Evolutionary conservation across 116 monocot species (phyloP).

Genomic region (Dioscorea cayenensis): DNA sequence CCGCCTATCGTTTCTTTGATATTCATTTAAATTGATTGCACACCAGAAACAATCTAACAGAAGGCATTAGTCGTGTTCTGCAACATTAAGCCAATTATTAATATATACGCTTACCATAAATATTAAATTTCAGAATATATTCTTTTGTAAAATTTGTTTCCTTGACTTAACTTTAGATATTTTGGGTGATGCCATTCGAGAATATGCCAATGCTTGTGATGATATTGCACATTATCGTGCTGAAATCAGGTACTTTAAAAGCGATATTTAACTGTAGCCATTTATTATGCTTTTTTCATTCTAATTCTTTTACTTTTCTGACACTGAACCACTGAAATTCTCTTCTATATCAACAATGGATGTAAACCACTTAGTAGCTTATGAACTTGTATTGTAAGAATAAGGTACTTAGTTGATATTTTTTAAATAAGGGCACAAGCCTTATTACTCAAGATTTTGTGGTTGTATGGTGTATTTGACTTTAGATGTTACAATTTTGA

Average conservation of each 20-base stretch:
- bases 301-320: not conserved
- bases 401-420: too few species aligned
- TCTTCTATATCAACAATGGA: not conserved
- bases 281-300: not conserved
- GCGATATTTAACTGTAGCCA: not conserved
- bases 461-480: slow-evolving; percentile 5
- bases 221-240: slow-evolving; percentile 88
- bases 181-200: slow-evolving; percentile 69
- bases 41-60: too few species aligned
- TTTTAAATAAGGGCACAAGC: not conserved
- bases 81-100: too few species aligned
- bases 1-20: too few species aligned
- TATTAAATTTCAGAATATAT: not conserved
- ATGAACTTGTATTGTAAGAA: too few species aligned
- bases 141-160: not conserved
- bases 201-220: slow-evolving; percentile 51
- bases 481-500: slow-evolving; percentile 62
- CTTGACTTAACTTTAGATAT: slow-evolving; percentile 77
- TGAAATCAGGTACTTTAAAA: slow-evolving; percentile 73
- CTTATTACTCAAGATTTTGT: not conserved
- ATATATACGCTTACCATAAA: too few species aligned
- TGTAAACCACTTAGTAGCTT: too few species aligned
- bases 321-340: not conserved
- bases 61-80: too few species aligned
- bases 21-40: too few species aligned